phyloP scores from a whole-genome alignment of 202 grass and related monocot species.

The Setaria viridis region DNA sequence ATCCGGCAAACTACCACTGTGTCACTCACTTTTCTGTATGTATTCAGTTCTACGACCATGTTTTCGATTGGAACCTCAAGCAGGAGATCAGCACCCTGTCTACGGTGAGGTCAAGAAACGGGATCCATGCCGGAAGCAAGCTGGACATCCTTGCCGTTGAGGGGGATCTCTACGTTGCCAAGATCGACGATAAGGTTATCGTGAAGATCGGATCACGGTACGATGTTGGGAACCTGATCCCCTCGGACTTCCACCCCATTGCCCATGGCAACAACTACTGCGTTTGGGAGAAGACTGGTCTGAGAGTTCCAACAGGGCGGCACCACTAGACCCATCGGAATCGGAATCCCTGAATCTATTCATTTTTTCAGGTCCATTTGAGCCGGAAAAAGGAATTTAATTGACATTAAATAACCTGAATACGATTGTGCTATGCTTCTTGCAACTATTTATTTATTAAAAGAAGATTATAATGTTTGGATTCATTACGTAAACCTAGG shows the following conservation, averaged over 20 bases:
- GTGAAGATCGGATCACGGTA: conserved; percentile 64
- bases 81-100: conserved; percentile 63
- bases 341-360: background rate
- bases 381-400: conserved; percentile 21
- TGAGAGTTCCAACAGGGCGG: conserved; percentile 26
- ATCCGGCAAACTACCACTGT: background rate
- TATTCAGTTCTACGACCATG: conserved; percentile 77
- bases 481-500: background rate
- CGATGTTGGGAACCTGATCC: conserved; percentile 61
- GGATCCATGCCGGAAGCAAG: conserved; percentile 61
- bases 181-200: conserved; percentile 70
- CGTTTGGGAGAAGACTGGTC: conserved; percentile 73
- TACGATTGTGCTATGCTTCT: conserved; percentile 1
- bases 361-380: background rate
- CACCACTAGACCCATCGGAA: conserved; percentile 23
- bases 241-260: conserved; percentile 59
- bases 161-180: conserved; percentile 63
- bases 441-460: background rate
- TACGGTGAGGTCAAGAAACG: conserved; percentile 54
- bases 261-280: conserved; percentile 73
- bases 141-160: conserved; percentile 70
- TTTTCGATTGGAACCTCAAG: conserved; percentile 79
- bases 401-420: conserved; percentile 34
- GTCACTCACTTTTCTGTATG: no score
- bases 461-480: background rate